Percentiles rank a stretch among this genome's conserved stretches.
These are phyloP conservation scores for Rhynchospora tenuis DNA, from an alignment of 176 grass and related monocot species.

Conservation along the genomic window DNA sequence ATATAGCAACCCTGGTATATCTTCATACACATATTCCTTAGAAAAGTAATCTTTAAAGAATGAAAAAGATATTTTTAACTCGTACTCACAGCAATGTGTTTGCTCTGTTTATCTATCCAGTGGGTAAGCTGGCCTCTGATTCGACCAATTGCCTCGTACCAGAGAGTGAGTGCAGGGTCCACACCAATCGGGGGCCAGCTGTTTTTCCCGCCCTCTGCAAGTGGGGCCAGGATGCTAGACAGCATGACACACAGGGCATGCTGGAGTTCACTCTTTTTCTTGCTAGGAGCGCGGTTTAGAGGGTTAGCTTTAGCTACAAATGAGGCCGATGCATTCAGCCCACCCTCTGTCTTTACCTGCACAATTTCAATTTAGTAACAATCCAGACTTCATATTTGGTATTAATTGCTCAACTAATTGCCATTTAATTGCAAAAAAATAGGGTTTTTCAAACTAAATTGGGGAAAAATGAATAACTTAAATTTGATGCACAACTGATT, in stretches of 20 bases:
- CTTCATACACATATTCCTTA: background rate
- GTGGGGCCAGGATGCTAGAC: slow-evolving; percentile 87
- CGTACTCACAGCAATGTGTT: slow-evolving; percentile 88
- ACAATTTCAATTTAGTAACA: background rate
- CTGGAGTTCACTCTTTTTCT: slow-evolving; percentile 97
- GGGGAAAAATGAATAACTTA: background rate
- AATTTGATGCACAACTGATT: background rate
- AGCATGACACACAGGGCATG: slow-evolving; percentile 99
- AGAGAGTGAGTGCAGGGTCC: slow-evolving; percentile 76
- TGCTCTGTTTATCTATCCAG: slow-evolving; percentile 99
- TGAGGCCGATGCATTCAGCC: slow-evolving; percentile 85
- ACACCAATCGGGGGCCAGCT: slow-evolving; percentile 91
- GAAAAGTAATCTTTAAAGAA: background rate
- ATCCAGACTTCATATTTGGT: background rate
- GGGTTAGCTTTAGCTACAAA: slow-evolving; percentile 97
- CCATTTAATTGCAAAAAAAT: background rate
- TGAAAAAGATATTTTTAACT: slow-evolving; percentile 6
- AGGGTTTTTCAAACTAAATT: background rate
- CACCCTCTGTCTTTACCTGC: slow-evolving; percentile 85
- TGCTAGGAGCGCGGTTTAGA: slow-evolving; percentile 71
- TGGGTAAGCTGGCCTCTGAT: slow-evolving; percentile 83
- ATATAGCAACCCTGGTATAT: background rate
- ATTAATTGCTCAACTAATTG: background rate
- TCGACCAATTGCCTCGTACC: slow-evolving; percentile 86
- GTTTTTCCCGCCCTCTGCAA: slow-evolving; percentile 78